phyloP scores from a whole-genome alignment of 495 filamentous ascomycete species.

The Annulohypoxylon moriforme region DNA sequence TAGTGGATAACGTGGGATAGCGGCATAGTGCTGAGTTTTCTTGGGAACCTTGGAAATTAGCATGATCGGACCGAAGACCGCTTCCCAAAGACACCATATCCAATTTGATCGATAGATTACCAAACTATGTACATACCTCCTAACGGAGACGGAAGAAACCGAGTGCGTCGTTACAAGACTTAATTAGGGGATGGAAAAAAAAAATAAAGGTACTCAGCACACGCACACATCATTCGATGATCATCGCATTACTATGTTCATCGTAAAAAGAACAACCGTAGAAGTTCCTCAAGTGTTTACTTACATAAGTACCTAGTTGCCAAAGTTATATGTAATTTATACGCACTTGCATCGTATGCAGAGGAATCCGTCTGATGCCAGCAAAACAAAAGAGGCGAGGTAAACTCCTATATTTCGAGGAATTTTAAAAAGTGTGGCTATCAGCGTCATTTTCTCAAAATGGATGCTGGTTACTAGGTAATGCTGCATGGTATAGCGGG shows the following conservation, averaged over 20 bases:
- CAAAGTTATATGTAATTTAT: not conserved
- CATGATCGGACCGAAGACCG: slow-evolving; percentile 41
- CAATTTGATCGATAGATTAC: slow-evolving; percentile 14
- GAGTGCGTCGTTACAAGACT: slow-evolving; percentile 34
- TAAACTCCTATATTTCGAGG: slow-evolving; percentile 10
- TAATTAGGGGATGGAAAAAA: slow-evolving; percentile 20
- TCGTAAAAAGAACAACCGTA: slow-evolving; percentile 6
- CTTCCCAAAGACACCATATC: slow-evolving; percentile 34
- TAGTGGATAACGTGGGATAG: slow-evolving; percentile 32
- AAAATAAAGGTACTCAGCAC: slow-evolving; percentile 11
- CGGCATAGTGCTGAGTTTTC: slow-evolving; percentile 14
- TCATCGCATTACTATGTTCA: slow-evolving; percentile 38
- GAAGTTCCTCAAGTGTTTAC: not conserved
- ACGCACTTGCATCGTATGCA: slow-evolving; percentile 10
- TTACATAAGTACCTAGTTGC: not conserved
- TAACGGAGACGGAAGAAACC: slow-evolving; percentile 35
- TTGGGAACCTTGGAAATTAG: slow-evolving; percentile 28
- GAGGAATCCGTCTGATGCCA: slow-evolving; percentile 7
- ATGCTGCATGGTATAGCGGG: slow-evolving; percentile 24
- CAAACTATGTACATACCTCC: too few relatives aligned
- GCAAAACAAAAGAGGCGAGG: not conserved
- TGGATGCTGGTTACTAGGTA: slow-evolving; percentile 20
- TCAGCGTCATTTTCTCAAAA: slow-evolving; percentile 32
- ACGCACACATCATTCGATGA: slow-evolving; percentile 38
- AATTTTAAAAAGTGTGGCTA: slow-evolving; percentile 13